Base-by-base conservation (phyloP, 805 yeast genomes). In the Saturnispora gosingensis region DNA sequence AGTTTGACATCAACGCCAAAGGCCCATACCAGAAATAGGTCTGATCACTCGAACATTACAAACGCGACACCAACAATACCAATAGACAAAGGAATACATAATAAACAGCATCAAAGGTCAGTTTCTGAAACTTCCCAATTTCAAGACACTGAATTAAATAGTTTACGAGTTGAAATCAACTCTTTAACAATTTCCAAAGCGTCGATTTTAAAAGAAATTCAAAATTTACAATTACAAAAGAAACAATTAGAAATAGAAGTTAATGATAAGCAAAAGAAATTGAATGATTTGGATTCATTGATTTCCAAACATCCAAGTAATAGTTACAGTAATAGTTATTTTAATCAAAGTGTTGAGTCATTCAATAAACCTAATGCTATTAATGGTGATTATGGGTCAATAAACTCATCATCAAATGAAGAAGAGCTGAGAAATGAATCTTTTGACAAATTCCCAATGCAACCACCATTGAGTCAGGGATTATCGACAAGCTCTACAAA, bases 151-250 rank as follows among this genome's bases (percentile, higher is more conserved):
- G 76, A 72, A 50, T 57, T 74, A 50, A 61, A 67, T 36, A 51
- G 60, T 25, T 50, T 73, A 48, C 74, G 67, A 54, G 53, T 60
- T 22, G 82, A 78, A 53, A 57, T 78, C 16, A 60, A 65, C 28
- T 66, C 70, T 27, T 61, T 77, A 50, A 60, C 64, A 1, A 48
- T 71, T 1, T 67, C 71, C 1, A 79, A 76, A 55, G 71, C 74
- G 2, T 63, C 64, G 5, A 56, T 83, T 35, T 52, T 69, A 20
- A 70, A 67, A 43, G 88, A 84, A 39, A 72, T 85, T 13, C 75
- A 72, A 46, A 74, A 68, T 18, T 67, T 88, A 55, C 72, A 67
- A 30, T 54, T 58, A 0, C 74, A 75, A 45, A 82, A 76, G 65
- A 70, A 68, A 34, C 64, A 67, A 16, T 65, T 88, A 48, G 67